phyloP scores from a whole-genome alignment of 495 filamentous ascomycete genomes.

The Chaetomidium leptoderma region DNA sequence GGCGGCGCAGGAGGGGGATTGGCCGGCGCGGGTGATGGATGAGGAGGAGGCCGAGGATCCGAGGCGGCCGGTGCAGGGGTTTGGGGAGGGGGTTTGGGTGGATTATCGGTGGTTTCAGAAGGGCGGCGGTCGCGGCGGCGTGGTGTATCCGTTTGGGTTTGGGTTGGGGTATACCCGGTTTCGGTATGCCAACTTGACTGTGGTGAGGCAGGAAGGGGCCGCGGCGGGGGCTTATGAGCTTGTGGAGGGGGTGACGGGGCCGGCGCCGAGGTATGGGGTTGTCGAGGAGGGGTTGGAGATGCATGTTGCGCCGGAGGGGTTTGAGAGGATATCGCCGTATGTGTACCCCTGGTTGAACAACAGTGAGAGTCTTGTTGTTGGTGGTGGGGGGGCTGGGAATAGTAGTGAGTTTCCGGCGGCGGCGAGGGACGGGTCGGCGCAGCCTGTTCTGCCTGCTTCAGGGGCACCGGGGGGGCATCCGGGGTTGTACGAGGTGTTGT shows the following conservation, averaged over 20 bases:
- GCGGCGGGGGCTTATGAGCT: neutral
- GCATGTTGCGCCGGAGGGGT: neutral
- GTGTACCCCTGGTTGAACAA: constrained; percentile 3
- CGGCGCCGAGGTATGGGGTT: neutral
- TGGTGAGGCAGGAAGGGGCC: neutral
- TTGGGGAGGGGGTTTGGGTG: neutral
- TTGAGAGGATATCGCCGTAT: neutral
- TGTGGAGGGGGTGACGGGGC: neutral
- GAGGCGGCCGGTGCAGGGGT: neutral
- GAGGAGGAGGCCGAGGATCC: neutral
- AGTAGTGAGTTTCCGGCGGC: neutral
- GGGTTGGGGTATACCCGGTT: neutral
- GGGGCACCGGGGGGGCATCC: neutral
- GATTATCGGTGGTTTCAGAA: constrained; percentile 2
- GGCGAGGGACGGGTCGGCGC: neutral
- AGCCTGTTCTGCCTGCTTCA: constrained; percentile 1
- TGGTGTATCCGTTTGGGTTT: constrained; percentile 6
- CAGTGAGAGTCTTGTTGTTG: constrained; percentile 2
- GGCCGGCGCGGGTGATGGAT: neutral
- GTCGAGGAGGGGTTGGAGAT: neutral
- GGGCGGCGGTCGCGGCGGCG: neutral
- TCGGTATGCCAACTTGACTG: neutral
- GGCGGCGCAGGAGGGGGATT: neutral
- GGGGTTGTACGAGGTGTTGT: constrained; percentile 1
- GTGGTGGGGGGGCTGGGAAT: neutral